Base-by-base conservation (phyloP, 1,284 basidiomycete genomes). In the Paramarasmius palmivorus region DNA sequence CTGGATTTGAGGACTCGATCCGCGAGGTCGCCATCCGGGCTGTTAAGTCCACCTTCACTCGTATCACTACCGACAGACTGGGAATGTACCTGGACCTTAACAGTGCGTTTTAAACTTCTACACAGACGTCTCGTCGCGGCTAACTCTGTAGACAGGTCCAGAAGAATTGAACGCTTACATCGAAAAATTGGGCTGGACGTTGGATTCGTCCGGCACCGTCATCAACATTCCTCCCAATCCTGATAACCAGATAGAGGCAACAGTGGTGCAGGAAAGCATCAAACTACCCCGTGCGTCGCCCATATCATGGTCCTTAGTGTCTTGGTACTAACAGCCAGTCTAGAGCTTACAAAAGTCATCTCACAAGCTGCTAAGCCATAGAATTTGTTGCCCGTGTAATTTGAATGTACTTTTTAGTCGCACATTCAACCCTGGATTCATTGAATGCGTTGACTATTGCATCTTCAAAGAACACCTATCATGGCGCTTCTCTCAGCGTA, bases 191-290 rank as follows among this genome's bases (percentile, higher is more conserved):
- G 91, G 86, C 19, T 98, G 95, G 95, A 75, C 74, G 39, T 61
- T 88, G 34, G 84, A 93, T 62, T 72, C 78, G 7, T 64, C 76
- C 8, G 76, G 73, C 5, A 84, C 82, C 15, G 80, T 85, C 10
- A 81, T 94, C 45, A 75, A 71, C 23, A 79, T 97, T 52, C 93
- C 94, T 37, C 81, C 86, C 48, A 95, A 95, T 70, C 90, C 89
- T n/a, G 92, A 95, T 71, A 98, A 97, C 72, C 90, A 94, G 66
- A 93, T 97, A 65, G 92, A 94, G 70, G 92, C 94, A 0, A 92
- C 92, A n/a, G 84, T 96, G 38, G 90, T 96, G 41, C 91, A 93
- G 71, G 95, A 97, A 76, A 87, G 81, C 62, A 90, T 97, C 60
- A 89, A 90, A 69, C 77, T 97, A 54, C 86, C 87, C 61, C 95